Base-by-base conservation (phyloP, 2,329 filamentous ascomycete genomes). In the Penicillium digitatum region DNA sequence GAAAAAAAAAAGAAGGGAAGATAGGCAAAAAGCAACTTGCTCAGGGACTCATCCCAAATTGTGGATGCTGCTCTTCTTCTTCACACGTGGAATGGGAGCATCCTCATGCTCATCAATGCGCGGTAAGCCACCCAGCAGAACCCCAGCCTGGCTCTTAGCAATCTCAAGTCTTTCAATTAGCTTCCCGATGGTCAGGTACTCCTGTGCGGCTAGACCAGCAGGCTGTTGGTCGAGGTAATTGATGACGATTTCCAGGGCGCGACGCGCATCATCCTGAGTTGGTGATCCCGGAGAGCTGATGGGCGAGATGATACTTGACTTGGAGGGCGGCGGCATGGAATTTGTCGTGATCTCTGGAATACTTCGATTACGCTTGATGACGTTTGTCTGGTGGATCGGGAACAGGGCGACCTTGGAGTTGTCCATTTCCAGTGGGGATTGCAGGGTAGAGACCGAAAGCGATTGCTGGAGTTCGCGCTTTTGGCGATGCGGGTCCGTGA, bases 161-260 rank as follows among this genome's bases (percentile, higher is more conserved):
- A 95, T 77, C 57, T 89, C 85, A 29, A 96, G 80, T 73, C 93
- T 95, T 72, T 95, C 88, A 70, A 92, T 93, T 60, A 96, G 76
- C 69, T 90, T 90, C 18, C 90, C 81, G 45, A 96, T 85, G 3
- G 85, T 84, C 60, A 89, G 73, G 69, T 87, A 92, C 60, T 96
- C 92, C 44, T 90, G 83, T 66, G 94, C 89, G 16, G 89, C 83
- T 31, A 90, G 82, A 1, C 85, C 87, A 0, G 79, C 75, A 12
- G 86, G 84, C 62, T 88, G 83, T 57, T 86, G 85, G 64, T 90
- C 83, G 70, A 96, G 88, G 68, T 93, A 96, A 57, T 76, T 87
- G 70, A 95, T 82, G 20, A 96, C 83, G 2, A 92, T 86, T 65
- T 93, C 87, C 5, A 95, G 81, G 1, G 92, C 93, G 48, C 85